Evolutionary conservation across 2,329 filamentous ascomycete species (phyloP), one percentile per base, ranked within the genome.

Genomic region (Zarea fungicola): DNA sequence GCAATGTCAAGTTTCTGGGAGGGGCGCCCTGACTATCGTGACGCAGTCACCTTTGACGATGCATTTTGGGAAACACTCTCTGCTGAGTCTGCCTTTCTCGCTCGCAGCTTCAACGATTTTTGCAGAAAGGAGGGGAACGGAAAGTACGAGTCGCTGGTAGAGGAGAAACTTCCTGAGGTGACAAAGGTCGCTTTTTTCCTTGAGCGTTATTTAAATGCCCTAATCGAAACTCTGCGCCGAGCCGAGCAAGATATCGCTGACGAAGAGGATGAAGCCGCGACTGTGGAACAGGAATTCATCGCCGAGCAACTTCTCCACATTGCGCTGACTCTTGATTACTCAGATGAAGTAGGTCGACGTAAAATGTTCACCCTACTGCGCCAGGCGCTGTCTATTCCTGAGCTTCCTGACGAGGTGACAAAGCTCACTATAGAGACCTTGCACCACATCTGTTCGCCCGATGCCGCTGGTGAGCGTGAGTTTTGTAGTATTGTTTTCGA

Each of bases 1-100:
- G 93, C 93, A 1, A 96, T 99, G 91, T 85, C 81, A 53, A 88
- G 89, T 41, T 97, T 99, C 67, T 99, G 93, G 93, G 87, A 93
- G 56, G 89, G 91, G 5, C 83, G 93, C 16, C 87, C 89, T 3
- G 87, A 93, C 62, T 91, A 91, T 60, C 75, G 84, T 44, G 84
- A 91, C 47, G 81, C 78, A 25, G 76, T 90, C 47, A 75, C 70
- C 21, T 89, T 93, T 55, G 80, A 85, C 54, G 83, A 91, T 58
- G 71, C 74, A 14, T 92, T 88, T 66, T 95, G 87, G 85, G 83
- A 90, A 58, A 87, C 86, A 2, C 71, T 93, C 11, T 85, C 84
- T 1, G 86, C 90, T 2, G 91, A 97, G 64, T 87, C 89, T 1
- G 85, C 89, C 0, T 99, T 99, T 61, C 82, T 97, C 60, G 88